Evolutionary conservation across 192 early-diverging fungal genomes (phyloP), one percentile per base, ranked within the genome.

Genomic region (Backusella tarrabulga): DNA sequence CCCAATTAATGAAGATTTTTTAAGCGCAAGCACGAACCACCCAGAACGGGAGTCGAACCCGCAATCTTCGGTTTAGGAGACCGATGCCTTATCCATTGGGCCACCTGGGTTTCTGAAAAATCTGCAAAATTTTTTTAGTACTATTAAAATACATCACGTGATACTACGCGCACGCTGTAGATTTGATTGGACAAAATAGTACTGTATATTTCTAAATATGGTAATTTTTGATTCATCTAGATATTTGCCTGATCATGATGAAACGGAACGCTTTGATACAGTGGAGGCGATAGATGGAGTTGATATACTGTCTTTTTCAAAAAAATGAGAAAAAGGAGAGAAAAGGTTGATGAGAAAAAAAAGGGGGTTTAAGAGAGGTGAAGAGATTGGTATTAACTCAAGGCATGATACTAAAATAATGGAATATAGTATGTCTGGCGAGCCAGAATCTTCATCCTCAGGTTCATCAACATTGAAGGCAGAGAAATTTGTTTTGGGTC

Each of bases 1-100:
- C 4, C 14, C 41, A 42, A 14, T 44, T 17, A 44, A 56, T 21
- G 54, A 56, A 56, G 52, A 56, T 23, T 21, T 56, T 21, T 9
- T n/a, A n/a, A 52, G 29, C 17, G 2, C 3, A 19, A 34, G 32
- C 9, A 35, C 46, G 42, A 71, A 42, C 54, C 42, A 77, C 76
- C 76, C 68, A 71, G 35, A 66, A 72, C 77, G 77, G 72, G 77
- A 78, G 60, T 78, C 77, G 77, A 78, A 78, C 77, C 72, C 77
- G 77, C 77, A 72, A 78, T 72, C 77, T 78, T 78, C 77, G 60
- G 77, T 73, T 78, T 78, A 78, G 77, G 77, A 78, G 71, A 73
- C 77, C 60, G 70, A 78, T 66, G 71, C 77, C 56, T 72, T 78
- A 78, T 78, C 77, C 77, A 78, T 72, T 78, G 46, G 71, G 77